phyloP scores from a whole-genome alignment of 495 filamentous ascomycete species.

The Aspergillus leporis region DNA sequence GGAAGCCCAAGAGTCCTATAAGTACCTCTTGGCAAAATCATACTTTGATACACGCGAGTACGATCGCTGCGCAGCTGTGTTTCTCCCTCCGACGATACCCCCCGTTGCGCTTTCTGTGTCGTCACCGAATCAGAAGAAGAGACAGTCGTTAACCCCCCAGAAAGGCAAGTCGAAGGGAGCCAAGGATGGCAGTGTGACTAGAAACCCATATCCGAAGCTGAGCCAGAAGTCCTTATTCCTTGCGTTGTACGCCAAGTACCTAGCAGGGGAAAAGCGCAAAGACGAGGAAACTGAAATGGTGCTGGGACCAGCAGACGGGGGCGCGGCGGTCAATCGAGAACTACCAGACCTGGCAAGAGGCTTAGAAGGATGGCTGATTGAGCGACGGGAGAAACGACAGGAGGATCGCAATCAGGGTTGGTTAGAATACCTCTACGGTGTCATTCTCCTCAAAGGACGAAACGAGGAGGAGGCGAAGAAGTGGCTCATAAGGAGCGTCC shows the following conservation, averaged over 20 bases:
- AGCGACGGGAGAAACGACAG: conserved; percentile 56
- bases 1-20: conserved; percentile 76
- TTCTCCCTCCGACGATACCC: conserved; percentile 73
- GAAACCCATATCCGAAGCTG: conserved; percentile 53
- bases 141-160: conserved; percentile 36
- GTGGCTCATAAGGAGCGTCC: conserved; percentile 82
- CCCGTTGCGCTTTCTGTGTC: conserved; percentile 56
- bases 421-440: conserved; percentile 94
- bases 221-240: conserved; percentile 94
- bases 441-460: conserved; percentile 86
- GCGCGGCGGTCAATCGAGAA: conserved; percentile 79
- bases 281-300: conserved; percentile 98
- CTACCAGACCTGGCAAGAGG: conserved; percentile 70
- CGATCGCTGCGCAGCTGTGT: conserved; percentile 89
- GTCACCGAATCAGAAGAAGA: conserved; percentile 44
- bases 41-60: conserved; percentile 96
- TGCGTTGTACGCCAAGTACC: conserved; percentile 85
- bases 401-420: conserved; percentile 79
- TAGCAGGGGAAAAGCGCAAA: conserved; percentile 93
- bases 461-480: conserved; percentile 80
- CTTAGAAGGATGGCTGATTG: conserved; percentile 74
- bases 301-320: conserved; percentile 86
- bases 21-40: conserved; percentile 89
- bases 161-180: conserved; percentile 57
- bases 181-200: conserved; percentile 25